A percentile compares a stretch with the other conserved stretches of the same genome.
Evolutionary conservation across 2,329 filamentous ascomycete species (phyloP).

Genomic region (Colletotrichum shisoi): DNA sequence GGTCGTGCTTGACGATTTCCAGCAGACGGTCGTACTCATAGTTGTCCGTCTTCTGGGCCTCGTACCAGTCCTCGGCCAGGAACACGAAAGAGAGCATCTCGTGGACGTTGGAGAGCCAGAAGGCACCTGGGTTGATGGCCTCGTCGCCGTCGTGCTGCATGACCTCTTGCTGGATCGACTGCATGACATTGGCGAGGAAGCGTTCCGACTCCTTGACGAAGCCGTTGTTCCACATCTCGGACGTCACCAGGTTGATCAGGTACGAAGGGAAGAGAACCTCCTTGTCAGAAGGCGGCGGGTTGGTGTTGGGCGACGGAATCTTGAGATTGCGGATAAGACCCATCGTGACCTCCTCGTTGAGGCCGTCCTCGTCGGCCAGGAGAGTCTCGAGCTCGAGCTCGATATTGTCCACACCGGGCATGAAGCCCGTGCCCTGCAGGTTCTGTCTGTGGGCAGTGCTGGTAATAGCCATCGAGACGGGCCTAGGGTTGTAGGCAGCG

Average conservation of each 20-base stretch:
- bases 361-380: constrained; percentile 90
- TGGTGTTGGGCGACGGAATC: constrained; percentile 88
- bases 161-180: constrained; percentile 98
- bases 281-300: constrained; percentile 92
- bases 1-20: constrained; percentile 98
- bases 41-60: constrained; percentile 98
- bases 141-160: constrained; percentile 99
- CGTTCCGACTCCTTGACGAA: constrained; percentile 99
- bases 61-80: constrained; percentile 98
- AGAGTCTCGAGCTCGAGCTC: constrained; percentile 94
- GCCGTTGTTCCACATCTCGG: constrained; percentile 99
- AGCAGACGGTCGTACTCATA: constrained; percentile 97
- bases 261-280: constrained; percentile 98
- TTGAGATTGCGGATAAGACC: constrained; percentile 95
- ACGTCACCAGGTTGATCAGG: constrained; percentile 97
- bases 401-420: constrained; percentile 84
- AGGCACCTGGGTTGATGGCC: constrained; percentile 94
- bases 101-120: constrained; percentile 99
- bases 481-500: constrained; percentile 89
- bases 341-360: constrained; percentile 97
- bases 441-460: constrained; percentile 73
- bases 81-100: constrained; percentile 99
- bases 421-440: constrained; percentile 77
- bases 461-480: constrained; percentile 92
- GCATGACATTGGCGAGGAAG: constrained; percentile 99